Percentiles rank a stretch among this genome's conserved stretches.
These are phyloP conservation scores for Beta lomatogona DNA, from an alignment of 179 eudicot species.

Conservation along the genomic window DNA sequence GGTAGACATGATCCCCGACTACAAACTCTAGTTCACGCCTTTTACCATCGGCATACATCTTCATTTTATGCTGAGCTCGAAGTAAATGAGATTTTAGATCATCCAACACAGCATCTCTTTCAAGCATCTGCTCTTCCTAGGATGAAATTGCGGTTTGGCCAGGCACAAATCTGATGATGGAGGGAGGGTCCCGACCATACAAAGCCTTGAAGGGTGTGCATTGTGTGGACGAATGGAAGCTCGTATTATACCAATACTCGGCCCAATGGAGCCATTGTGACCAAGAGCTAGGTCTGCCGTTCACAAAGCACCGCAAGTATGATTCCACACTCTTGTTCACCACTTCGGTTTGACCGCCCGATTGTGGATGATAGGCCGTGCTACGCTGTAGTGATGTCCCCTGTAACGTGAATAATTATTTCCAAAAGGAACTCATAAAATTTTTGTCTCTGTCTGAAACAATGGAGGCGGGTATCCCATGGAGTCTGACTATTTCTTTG, in stretches of 20 bases:
- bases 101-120: neutral
- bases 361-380: slow-evolving; percentile 3
- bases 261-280: neutral
- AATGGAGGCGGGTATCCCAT: neutral
- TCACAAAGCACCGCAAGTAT: neutral
- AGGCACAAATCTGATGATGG: neutral
- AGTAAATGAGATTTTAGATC: neutral
- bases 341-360: neutral
- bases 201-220: neutral
- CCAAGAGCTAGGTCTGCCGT: neutral
- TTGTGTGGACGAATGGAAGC: neutral
- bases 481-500: neutral
- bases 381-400: neutral
- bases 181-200: neutral
- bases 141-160: neutral
- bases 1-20: neutral
- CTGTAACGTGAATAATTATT: neutral
- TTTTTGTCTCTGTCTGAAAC: too few relatives aligned
- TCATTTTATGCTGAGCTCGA: neutral
- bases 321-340: neutral
- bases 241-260: slow-evolving; percentile 7
- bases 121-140: neutral
- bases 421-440: neutral
- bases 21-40: neutral
- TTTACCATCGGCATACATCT: neutral